phyloP scores from a whole-genome alignment of 805 yeast species.

The Ogataea neopini region DNA sequence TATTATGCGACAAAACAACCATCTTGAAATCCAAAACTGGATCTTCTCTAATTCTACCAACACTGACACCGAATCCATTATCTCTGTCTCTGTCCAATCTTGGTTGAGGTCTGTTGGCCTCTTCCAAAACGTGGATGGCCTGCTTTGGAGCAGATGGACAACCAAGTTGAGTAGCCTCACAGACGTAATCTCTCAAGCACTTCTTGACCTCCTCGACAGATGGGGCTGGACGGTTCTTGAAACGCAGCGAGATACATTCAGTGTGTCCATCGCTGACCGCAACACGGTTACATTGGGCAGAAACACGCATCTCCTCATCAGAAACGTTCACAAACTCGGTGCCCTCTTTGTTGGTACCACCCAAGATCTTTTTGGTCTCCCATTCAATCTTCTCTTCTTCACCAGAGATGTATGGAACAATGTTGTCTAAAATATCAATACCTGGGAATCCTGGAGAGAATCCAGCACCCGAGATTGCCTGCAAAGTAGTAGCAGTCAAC shows the following conservation, averaged over 20 bases:
- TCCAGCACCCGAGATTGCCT: slow-evolving; percentile 98
- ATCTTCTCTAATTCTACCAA: slow-evolving; percentile 92
- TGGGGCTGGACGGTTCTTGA: slow-evolving; percentile 82
- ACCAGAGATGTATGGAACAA: slow-evolving; percentile 92
- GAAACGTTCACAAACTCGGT: slow-evolving; percentile 57
- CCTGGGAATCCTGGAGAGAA: slow-evolving; percentile 97
- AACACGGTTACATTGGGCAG: slow-evolving; percentile 96
- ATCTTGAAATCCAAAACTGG: slow-evolving; percentile 92
- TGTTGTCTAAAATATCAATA: slow-evolving; percentile 90
- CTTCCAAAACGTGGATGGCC: slow-evolving; percentile 89
- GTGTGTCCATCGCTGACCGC: slow-evolving; percentile 98
- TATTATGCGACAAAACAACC: slow-evolving; percentile 97
- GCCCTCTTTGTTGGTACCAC: slow-evolving; percentile 54
- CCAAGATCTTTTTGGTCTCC: slow-evolving; percentile 96
- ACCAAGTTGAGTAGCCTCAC: slow-evolving; percentile 78
- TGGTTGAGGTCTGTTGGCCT: slow-evolving; percentile 95
- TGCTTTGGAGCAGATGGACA: slow-evolving; percentile 94
- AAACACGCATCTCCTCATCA: slow-evolving; percentile 75
- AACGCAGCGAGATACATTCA: slow-evolving; percentile 86
- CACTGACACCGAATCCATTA: slow-evolving; percentile 89
- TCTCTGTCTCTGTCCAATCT: slow-evolving; percentile 96
- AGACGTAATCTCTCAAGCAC: slow-evolving; percentile 67
- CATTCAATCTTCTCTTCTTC: slow-evolving; percentile 98
- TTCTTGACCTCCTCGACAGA: slow-evolving; percentile 76
- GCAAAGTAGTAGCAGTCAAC: slow-evolving; percentile 87